phyloP scores from a whole-genome alignment of 2,329 filamentous ascomycete genomes.

The Curvularia lunata region DNA sequence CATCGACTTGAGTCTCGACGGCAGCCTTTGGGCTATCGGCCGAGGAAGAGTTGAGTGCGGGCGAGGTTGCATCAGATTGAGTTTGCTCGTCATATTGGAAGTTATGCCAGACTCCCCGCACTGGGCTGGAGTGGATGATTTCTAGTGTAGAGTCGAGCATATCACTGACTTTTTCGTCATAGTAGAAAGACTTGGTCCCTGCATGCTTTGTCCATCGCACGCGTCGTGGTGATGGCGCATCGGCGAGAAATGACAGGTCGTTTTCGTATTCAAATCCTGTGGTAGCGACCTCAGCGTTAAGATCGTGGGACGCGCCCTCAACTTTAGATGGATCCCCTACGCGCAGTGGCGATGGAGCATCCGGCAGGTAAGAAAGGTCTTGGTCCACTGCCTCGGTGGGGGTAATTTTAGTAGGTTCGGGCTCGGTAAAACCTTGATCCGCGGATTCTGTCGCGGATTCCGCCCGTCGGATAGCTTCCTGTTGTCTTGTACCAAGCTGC shows the following conservation, averaged over 20 bases:
- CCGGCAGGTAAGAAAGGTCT: constrained; percentile 16
- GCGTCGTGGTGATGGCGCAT: constrained; percentile 18
- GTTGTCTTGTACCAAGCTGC: constrained; percentile 15
- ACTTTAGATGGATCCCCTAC: neutral
- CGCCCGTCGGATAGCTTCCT: constrained; percentile 1
- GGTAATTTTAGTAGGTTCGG: constrained; percentile 7
- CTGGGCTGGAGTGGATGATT: constrained; percentile 22
- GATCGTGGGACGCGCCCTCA: neutral
- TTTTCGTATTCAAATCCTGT: constrained; percentile 22
- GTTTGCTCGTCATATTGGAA: constrained; percentile 15
- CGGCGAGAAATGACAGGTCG: constrained; percentile 26
- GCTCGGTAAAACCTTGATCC: constrained; percentile 16
- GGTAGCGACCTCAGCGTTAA: neutral
- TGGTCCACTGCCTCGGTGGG: constrained; percentile 12
- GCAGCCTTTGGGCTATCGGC: constrained; percentile 3
- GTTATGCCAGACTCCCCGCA: constrained; percentile 9
- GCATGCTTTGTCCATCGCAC: constrained; percentile 25
- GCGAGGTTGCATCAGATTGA: neutral
- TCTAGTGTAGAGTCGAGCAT: constrained; percentile 34
- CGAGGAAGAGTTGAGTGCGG: neutral
- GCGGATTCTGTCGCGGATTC: constrained; percentile 7
- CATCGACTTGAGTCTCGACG: neutral
- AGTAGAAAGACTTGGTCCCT: constrained; percentile 25
- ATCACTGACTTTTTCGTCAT: constrained; percentile 29
- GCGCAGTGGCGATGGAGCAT: constrained; percentile 6